A percentile compares a stretch with the other conserved stretches of the same genome.
phyloP scores from a whole-genome alignment of 768 basidiomycete genomes.

The Psilocybe tampanensis region DNA sequence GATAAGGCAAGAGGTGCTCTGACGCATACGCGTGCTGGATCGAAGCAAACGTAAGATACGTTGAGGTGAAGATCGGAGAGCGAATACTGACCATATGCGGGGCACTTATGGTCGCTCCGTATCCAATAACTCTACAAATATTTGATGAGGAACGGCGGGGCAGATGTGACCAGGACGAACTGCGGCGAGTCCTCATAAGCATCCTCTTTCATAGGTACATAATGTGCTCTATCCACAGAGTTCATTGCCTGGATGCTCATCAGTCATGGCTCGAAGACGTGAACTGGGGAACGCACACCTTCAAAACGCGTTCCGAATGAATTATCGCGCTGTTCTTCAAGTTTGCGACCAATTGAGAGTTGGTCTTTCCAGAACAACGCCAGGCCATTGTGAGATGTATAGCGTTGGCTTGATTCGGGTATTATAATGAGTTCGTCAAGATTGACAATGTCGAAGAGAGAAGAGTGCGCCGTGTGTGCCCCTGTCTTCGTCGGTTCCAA shows the following conservation, averaged over 20 bases:
- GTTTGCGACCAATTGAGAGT: conserved; percentile 74
- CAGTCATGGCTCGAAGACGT: background rate
- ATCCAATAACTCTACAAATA: conserved; percentile 64
- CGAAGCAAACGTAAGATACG: background rate
- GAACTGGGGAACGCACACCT: conserved; percentile 38
- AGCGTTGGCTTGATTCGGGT: no score
- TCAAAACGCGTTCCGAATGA: conserved; percentile 51
- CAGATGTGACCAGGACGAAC: conserved; percentile 33
- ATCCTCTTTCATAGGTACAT: conserved; percentile 47
- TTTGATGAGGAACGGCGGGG: background rate
- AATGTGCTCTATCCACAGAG: conserved; percentile 70
- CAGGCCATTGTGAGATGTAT: conserved; percentile 77
- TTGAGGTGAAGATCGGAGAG: background rate
- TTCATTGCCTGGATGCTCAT: conserved; percentile 59
- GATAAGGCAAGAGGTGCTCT: conserved; percentile 73
- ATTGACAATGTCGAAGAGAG: no score
- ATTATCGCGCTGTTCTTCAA: conserved; percentile 58
- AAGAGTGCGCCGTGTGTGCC: no score
- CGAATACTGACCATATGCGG: conserved; percentile 80
- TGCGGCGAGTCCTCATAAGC: conserved; percentile 84
- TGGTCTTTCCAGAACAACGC: conserved; percentile 72
- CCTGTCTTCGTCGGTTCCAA: no score
- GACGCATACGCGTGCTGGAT: conserved; percentile 81
- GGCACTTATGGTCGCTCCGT: conserved; percentile 92
- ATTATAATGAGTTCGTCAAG: no score